phyloP scores from a whole-genome alignment of 140 eudicot species.

The Anethum foeniculum region DNA sequence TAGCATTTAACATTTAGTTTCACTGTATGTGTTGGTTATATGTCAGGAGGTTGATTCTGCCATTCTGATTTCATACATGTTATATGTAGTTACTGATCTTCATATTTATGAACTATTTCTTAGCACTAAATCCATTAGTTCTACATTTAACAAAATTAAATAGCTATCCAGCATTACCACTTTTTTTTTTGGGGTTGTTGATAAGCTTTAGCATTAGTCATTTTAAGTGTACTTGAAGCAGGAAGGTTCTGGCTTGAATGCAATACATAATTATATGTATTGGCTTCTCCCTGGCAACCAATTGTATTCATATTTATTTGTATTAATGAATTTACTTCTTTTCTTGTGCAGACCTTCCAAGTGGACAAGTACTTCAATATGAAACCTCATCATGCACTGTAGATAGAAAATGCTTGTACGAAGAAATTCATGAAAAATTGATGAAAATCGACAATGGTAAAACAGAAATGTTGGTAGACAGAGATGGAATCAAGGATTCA shows the following conservation, averaged over 20 bases:
- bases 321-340: not conserved
- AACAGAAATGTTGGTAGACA: not conserved
- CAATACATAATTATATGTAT: too few relatives aligned
- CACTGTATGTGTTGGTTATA: not conserved
- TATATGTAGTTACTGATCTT: not conserved
- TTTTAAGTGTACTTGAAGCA: not conserved
- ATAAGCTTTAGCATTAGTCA: not conserved
- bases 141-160: not conserved
- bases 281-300: not conserved
- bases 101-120: not conserved
- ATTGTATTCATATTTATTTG: not conserved
- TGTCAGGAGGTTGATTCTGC: not conserved
- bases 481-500: constrained; percentile 8
- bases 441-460: constrained; percentile 29
- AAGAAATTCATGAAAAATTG: constrained; percentile 33
- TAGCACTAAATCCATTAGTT: not conserved
- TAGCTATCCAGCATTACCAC: not conserved
- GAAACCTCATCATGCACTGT: constrained; percentile 25
- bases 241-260: too few relatives aligned
- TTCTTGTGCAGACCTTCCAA: constrained; percentile 32
- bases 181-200: not conserved
- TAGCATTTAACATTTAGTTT: not conserved
- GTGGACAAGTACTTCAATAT: constrained; percentile 36
- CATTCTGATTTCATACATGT: not conserved
- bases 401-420: constrained; percentile 24